phyloP scores from a whole-genome alignment of 2,329 filamentous ascomycete genomes.

The Phyllachora maydis region DNA sequence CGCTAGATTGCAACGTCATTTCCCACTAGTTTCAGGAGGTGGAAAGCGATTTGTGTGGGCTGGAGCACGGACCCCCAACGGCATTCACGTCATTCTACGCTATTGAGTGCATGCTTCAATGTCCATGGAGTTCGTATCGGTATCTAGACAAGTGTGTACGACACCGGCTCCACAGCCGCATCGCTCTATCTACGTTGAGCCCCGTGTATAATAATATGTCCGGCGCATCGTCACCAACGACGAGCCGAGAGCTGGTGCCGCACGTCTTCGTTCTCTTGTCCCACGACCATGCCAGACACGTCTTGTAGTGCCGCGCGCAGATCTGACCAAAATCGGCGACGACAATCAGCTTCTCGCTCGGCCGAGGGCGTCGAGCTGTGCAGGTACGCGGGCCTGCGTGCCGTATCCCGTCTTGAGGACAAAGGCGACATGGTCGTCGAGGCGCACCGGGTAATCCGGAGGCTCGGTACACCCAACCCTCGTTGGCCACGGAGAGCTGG shows the following conservation, averaged over 20 bases:
- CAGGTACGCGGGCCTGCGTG: slow-evolving; percentile 22
- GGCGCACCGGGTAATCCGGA: slow-evolving; percentile 18
- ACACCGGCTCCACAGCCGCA: not conserved
- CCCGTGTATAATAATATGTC: slow-evolving; percentile 17
- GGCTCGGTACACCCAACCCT: slow-evolving; percentile 18
- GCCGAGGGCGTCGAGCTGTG: slow-evolving; percentile 22
- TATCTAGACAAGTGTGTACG: no score
- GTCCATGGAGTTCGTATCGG: no score
- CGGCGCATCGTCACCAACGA: slow-evolving; percentile 17
- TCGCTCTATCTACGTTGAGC: slow-evolving; percentile 11
- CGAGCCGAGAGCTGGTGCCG: slow-evolving; percentile 25
- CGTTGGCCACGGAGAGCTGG: slow-evolving; percentile 10
- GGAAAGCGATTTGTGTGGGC: no score
- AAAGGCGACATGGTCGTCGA: slow-evolving; percentile 22
- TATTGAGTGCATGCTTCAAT: no score
- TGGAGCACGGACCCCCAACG: no score
- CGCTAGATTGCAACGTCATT: no score
- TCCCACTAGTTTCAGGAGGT: no score
- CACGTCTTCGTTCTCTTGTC: slow-evolving; percentile 18
- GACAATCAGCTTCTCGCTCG: no score
- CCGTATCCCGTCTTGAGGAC: slow-evolving; percentile 34
- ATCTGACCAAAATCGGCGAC: no score
- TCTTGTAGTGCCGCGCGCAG: slow-evolving; percentile 15
- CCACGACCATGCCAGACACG: slow-evolving; percentile 31
- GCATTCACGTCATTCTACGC: no score